Conservation (phyloP, 192 early-diverging fungal species). For the Backusella parvicylindrica region DNA sequence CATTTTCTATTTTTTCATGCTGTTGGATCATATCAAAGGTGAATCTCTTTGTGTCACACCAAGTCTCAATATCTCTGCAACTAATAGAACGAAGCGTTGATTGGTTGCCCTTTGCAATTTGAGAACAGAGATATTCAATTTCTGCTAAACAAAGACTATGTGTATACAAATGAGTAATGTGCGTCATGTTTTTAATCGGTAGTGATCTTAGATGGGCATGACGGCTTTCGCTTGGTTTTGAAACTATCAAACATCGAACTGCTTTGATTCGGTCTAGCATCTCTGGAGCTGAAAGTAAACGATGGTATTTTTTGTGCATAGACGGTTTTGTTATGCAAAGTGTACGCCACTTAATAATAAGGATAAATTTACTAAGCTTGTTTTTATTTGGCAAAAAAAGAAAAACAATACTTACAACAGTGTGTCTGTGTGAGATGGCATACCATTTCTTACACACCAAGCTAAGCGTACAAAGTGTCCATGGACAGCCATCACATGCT, state of each 20-base stretch:
- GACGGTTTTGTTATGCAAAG: not conserved
- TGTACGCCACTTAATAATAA: not conserved
- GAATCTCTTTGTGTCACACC: conserved; percentile 13
- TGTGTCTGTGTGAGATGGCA: not conserved
- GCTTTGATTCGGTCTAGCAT: not conserved
- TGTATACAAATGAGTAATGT: conserved; percentile 5
- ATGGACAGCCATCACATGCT: conserved; percentile 1
- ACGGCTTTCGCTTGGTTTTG: conserved; percentile 2
- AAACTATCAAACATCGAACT: not conserved
- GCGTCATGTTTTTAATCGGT: not conserved
- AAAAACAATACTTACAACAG: conserved; percentile 1
- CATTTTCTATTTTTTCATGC: not conserved
- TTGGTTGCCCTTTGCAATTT: not conserved
- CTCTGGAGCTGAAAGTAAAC: not conserved
- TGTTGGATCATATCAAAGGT: not conserved
- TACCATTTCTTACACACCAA: conserved; percentile 5
- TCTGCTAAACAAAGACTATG: conserved; percentile 4
- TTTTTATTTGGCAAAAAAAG: not conserved
- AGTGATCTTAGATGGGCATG: conserved; percentile 9
- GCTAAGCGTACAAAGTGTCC: not conserved
- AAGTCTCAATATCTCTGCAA: conserved; percentile 7
- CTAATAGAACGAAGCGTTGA: not conserved
- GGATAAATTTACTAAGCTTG: not conserved
- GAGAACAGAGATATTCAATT: conserved; percentile 1
- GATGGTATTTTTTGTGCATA: not conserved